A percentile compares a stretch with the other conserved stretches of the same genome.
These are phyloP conservation scores for Emmonsiellopsis sp. DNA, from an alignment of 2,329 filamentous ascomycete genomes.

Conservation along the genomic window DNA sequence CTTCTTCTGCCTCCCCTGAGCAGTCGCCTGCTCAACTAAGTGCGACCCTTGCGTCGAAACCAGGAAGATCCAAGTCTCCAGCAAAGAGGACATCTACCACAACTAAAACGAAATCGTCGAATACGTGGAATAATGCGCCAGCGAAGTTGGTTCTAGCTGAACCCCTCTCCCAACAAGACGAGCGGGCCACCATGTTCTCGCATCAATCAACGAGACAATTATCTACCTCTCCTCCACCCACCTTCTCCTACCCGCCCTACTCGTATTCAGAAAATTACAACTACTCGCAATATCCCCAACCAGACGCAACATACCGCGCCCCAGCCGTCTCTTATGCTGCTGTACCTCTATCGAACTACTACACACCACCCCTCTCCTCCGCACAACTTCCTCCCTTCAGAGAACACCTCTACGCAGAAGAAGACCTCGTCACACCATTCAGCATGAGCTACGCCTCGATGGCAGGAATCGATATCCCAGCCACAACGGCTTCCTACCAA, in stretches of 20 bases:
- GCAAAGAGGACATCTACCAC: slow-evolving; percentile 12
- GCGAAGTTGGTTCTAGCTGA: slow-evolving; percentile 19
- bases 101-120: slow-evolving; percentile 20
- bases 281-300: slow-evolving; percentile 24
- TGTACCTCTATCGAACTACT: slow-evolving; percentile 28
- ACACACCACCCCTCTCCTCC: slow-evolving; percentile 32
- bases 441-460: slow-evolving; percentile 53
- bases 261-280: slow-evolving; percentile 39
- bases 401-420: slow-evolving; percentile 44
- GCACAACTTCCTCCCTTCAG: slow-evolving; percentile 29
- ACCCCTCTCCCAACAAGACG: slow-evolving; percentile 33
- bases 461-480: slow-evolving; percentile 46
- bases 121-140: slow-evolving; percentile 11
- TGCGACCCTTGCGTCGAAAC: not conserved
- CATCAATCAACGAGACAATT: slow-evolving; percentile 51
- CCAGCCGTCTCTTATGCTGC: slow-evolving; percentile 22
- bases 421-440: slow-evolving; percentile 50
- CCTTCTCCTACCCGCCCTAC: slow-evolving; percentile 40
- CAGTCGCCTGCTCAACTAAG: slow-evolving; percentile 46
- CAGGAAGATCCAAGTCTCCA: not conserved
- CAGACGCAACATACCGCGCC: slow-evolving; percentile 26
- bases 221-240: slow-evolving; percentile 49
- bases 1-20: slow-evolving; percentile 53
- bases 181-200: slow-evolving; percentile 45
- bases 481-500: slow-evolving; percentile 24